Evolutionary conservation across 2,329 filamentous ascomycete species (phyloP), one percentile per base, ranked within the genome.

Genomic region (Lasiodiplodia sp.): DNA sequence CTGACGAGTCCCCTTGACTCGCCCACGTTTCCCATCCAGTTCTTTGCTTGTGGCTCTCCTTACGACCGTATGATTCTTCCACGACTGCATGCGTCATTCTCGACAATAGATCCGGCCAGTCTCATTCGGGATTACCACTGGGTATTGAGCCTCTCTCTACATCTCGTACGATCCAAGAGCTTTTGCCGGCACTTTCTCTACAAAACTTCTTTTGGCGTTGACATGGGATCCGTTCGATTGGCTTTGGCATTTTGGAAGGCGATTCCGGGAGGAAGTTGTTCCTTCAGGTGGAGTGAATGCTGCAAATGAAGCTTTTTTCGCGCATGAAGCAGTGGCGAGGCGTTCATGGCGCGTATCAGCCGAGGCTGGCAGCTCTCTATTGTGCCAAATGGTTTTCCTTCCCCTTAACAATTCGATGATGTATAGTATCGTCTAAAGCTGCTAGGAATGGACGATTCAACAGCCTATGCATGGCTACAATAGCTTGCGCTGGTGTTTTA

Each of bases 201-300:
- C 44, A 16, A n/a, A 16, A 7, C 56, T 47, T 25, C n/a, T 40
- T 62, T 44, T 62, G 57, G 58, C 58, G 58, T 37, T 49, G 5
- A 63, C 25, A 25, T n/a, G 18, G 28, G 25, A 23, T 28, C 21
- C 21, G 7, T 51, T 63, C 21, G 25, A 21, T 63, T 28, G 25
- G 40, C 12, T 31, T 51, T 63, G 25, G 58, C 58, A 63, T 63
- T 21, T 51, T 18, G 40, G 8, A 49, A 18, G 58, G 58, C 58
- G 40, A 63, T 49, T 37, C 40, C 18, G 10, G 16, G 58, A 56
- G 58, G 58, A 63, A 28, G 58, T 44, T 63, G 18, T 63, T 51
- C 25, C 49, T 44, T 63, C 23, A 10, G 40, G 49, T 14, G 40
- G 40, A 34, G 6, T n/a, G 23, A 28, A n/a, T 34, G 40, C 38